Evolutionary conservation across 441 rosid species (phyloP).

Genomic region (Populus hybrid): DNA sequence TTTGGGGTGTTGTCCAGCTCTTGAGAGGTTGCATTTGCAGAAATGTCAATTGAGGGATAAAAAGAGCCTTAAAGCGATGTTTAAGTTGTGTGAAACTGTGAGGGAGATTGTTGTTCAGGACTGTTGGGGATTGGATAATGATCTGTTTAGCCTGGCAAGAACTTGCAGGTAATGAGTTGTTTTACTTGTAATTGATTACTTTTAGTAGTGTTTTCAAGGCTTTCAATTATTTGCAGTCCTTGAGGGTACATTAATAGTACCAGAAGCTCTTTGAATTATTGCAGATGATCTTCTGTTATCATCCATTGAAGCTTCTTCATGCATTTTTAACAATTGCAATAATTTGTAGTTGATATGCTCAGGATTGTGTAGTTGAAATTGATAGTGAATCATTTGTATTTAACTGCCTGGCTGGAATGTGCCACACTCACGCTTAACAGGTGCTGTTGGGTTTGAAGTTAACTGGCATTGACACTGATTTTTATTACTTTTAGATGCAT

Average conservation of each 20-base stretch:
- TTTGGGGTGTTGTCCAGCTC: slow-evolving; percentile 60
- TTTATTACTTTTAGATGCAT: neutral
- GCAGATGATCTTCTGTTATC: neutral
- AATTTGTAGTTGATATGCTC: slow-evolving; percentile 4
- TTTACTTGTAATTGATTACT: neutral
- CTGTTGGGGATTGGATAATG: slow-evolving; percentile 79
- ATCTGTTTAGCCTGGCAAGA: slow-evolving; percentile 51
- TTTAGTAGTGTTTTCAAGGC: slow-evolving; percentile 3
- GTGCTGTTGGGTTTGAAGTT: neutral
- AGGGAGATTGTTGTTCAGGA: slow-evolving; percentile 58
- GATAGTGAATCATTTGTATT: neutral
- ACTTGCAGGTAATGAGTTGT: slow-evolving; percentile 55
- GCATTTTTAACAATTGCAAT: neutral
- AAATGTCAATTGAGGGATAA: slow-evolving; percentile 63
- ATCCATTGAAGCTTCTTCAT: neutral
- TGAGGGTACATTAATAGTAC: too few relatives aligned
- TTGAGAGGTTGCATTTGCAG: slow-evolving; percentile 61
- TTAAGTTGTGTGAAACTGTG: slow-evolving; percentile 53
- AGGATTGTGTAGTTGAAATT: neutral
- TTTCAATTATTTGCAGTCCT: neutral
- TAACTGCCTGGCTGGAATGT: neutral
- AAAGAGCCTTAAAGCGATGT: slow-evolving; percentile 50
- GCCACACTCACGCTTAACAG: neutral
- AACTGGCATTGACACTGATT: neutral
- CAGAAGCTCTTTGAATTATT: slow-evolving; percentile 1